These are phyloP conservation scores for Setaria viridis DNA, from an alignment of 202 grass and related monocot genomes.

Conservation along the genomic window DNA sequence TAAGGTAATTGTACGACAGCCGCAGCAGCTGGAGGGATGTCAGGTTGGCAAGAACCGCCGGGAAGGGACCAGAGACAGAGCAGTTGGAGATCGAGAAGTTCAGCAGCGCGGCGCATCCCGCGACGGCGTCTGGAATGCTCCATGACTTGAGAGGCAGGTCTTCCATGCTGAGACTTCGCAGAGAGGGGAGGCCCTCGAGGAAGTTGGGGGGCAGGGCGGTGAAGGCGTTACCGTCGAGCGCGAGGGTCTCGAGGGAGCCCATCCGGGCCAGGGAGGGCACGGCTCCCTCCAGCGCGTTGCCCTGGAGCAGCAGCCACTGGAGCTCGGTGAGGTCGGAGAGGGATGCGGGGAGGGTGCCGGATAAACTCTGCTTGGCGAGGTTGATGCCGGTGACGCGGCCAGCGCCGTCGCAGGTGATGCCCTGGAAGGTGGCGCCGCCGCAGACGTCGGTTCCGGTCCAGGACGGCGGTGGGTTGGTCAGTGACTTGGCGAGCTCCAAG, in stretches of 20 bases:
- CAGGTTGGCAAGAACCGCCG: constrained; percentile 56
- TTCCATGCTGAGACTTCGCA: constrained; percentile 65
- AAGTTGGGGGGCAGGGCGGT: constrained; percentile 67
- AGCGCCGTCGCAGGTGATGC: constrained; percentile 63
- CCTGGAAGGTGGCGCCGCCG: constrained; percentile 39
- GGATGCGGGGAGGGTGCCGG: constrained; percentile 62
- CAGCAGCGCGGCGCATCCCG: constrained; percentile 41
- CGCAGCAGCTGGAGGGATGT: constrained; percentile 55
- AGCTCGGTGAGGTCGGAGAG: constrained; percentile 64
- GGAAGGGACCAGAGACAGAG: constrained; percentile 60
- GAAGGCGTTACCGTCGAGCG: constrained; percentile 76
- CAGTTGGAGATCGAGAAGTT: constrained; percentile 71
- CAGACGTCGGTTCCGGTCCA: constrained; percentile 39
- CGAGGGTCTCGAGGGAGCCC: constrained; percentile 56
- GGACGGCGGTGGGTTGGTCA: constrained; percentile 50
- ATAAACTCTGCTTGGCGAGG: constrained; percentile 47
- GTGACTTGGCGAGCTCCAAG: constrained; percentile 55
- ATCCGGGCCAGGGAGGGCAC: constrained; percentile 67
- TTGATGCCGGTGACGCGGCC: constrained; percentile 67
- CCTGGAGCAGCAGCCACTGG: constrained; percentile 74
- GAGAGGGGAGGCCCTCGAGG: constrained; percentile 58
- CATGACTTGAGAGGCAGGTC: constrained; percentile 64
- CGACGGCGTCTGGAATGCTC: constrained; percentile 54
- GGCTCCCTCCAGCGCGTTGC: constrained; percentile 60
- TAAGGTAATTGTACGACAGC: constrained; percentile 82